A percentile compares a stretch with the other conserved stretches of the same genome.
Evolutionary conservation across 768 basidiomycete species (phyloP).

Genomic region (Collybia sp.): DNA sequence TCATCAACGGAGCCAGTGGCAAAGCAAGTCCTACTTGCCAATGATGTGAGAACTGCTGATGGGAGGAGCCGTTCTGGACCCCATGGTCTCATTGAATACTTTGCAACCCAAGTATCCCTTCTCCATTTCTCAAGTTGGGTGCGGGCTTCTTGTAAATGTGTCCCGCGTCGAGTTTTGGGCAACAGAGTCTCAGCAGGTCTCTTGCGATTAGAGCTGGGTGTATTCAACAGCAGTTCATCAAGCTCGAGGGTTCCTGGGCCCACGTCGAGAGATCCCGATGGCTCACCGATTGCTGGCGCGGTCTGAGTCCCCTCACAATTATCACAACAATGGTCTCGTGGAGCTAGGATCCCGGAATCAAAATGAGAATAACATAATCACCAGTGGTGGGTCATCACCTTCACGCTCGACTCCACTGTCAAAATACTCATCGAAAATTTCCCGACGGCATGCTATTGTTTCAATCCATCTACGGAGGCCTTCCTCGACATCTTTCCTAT

Average conservation of each 20-base stretch:
- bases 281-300: too few species aligned
- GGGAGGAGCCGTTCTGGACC: not conserved
- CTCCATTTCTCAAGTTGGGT: not conserved
- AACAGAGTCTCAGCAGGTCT: not conserved
- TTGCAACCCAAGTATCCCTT: not conserved
- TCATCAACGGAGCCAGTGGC: not conserved
- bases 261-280: too few species aligned
- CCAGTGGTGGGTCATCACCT: constrained; percentile 13
- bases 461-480: constrained; percentile 22
- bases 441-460: constrained; percentile 18
- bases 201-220: too few species aligned
- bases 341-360: not conserved
- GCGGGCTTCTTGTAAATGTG: not conserved
- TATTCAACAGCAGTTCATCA: too few species aligned
- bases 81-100: not conserved
- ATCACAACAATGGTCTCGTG: not conserved
- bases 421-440: constrained; percentile 24
- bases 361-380: too few species aligned
- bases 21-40: not conserved
- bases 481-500: constrained; percentile 26
- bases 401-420: constrained; percentile 16
- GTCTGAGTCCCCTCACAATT: not conserved
- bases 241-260: too few species aligned
- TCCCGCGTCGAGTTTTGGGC: not conserved
- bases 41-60: not conserved